Conservation (phyloP, 2,329 filamentous ascomycete genomes). For the Cladosporium sp. region DNA sequence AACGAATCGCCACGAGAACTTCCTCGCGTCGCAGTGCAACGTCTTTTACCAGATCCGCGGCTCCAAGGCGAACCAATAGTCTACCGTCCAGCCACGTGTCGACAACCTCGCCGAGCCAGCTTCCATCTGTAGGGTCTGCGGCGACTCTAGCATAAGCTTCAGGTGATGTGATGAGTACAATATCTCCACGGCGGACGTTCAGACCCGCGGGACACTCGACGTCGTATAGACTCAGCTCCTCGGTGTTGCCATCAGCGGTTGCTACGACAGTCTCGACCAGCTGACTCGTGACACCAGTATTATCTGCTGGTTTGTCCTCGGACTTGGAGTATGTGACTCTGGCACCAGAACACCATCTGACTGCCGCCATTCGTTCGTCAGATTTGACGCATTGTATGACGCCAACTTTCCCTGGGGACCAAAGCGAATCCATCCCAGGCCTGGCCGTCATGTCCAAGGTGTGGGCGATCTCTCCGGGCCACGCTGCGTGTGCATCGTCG, state of each 20-base stretch:
- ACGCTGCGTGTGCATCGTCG: constrained; percentile 58
- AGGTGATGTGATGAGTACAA: constrained; percentile 49
- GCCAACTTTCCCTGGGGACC: constrained; percentile 52
- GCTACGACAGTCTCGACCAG: constrained; percentile 24
- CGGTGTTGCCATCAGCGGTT: constrained; percentile 33
- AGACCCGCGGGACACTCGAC: constrained; percentile 54
- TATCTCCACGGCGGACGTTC: constrained; percentile 53
- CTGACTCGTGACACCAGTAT: constrained; percentile 4
- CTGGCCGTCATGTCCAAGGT: constrained; percentile 29
- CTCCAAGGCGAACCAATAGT: constrained; percentile 57
- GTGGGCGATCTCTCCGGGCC: constrained; percentile 56
- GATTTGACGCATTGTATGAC: constrained; percentile 60
- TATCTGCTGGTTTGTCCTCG: constrained; percentile 46
- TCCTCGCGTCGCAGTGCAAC: constrained; percentile 52
- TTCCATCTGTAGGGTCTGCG: constrained; percentile 22
- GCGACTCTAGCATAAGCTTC: constrained; percentile 30
- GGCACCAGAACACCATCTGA: constrained; percentile 58
- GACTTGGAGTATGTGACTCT: constrained; percentile 59
- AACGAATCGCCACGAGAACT: constrained; percentile 51
- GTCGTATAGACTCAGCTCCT: constrained; percentile 62
- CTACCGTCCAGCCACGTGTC: constrained; percentile 55
- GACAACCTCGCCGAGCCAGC: constrained; percentile 61
- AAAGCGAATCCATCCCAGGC: constrained; percentile 24
- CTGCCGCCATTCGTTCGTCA: constrained; percentile 57
- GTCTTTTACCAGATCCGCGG: constrained; percentile 52